phyloP scores from a whole-genome alignment of 1,284 basidiomycete genomes.

The Anthracocystis setariae region DNA sequence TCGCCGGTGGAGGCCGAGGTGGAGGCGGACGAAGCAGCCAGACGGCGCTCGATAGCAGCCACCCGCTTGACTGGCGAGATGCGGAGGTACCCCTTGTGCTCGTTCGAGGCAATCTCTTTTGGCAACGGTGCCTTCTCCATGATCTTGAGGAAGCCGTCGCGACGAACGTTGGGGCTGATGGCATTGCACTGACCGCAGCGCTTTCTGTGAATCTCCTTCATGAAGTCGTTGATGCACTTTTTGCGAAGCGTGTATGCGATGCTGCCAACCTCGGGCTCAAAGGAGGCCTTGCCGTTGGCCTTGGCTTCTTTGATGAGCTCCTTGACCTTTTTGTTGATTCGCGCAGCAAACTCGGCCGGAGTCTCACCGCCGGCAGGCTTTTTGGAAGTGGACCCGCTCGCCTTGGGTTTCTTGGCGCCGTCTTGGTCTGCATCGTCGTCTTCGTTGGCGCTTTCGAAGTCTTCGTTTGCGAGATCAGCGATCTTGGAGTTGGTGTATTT shows the following conservation, averaged over 20 bases:
- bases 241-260: constrained; percentile 88
- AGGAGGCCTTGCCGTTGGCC: constrained; percentile 68
- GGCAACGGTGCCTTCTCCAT: constrained; percentile 73
- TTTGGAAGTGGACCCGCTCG: constrained; percentile 25
- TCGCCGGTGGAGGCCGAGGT: constrained; percentile 20
- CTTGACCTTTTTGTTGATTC: constrained; percentile 71
- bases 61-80: constrained; percentile 58
- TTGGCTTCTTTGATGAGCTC: constrained; percentile 74
- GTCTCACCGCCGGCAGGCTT: constrained; percentile 63
- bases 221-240: constrained; percentile 82
- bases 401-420: constrained; percentile 64
- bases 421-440: constrained; percentile 49
- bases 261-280: constrained; percentile 70
- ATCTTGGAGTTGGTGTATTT: constrained; percentile 18
- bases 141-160: constrained; percentile 92
- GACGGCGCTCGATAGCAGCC: constrained; percentile 35
- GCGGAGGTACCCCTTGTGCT: constrained; percentile 36
- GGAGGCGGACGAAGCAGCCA: constrained; percentile 21
- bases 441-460: constrained; percentile 46
- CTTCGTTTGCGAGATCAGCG: constrained; percentile 23
- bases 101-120: constrained; percentile 38
- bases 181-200: constrained; percentile 80
- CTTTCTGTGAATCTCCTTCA: constrained; percentile 77
- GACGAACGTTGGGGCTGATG: constrained; percentile 88
- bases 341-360: constrained; percentile 57